Percentiles rank a stretch among this genome's conserved stretches.
These are phyloP conservation scores for Plasmodium cynomolgi DNA, from an alignment of 169 alveolate species.

Conservation along the genomic window DNA sequence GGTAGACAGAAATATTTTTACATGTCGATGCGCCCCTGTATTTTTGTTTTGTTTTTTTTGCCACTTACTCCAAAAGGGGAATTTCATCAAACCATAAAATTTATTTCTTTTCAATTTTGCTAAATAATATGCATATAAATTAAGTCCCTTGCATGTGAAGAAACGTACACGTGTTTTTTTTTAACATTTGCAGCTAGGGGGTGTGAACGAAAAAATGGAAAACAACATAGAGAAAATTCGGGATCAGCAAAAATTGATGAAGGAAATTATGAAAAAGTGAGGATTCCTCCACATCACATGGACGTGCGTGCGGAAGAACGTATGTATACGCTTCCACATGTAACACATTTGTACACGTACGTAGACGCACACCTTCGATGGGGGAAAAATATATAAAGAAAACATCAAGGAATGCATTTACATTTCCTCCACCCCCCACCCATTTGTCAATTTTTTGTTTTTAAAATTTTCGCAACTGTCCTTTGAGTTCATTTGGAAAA, in stretches of 20 bases:
- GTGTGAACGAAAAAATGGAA: conserved; percentile 71
- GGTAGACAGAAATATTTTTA: conserved; percentile 29
- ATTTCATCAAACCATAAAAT: neutral
- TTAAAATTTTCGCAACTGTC: conserved; percentile 3
- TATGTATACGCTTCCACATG: neutral
- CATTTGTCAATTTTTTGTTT: conserved; percentile 14
- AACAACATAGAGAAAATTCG: conserved; percentile 63
- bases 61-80: neutral
- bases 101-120: neutral
- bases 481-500: conserved; percentile 22
- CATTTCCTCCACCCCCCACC: neutral
- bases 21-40: neutral
- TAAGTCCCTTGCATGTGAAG: neutral
- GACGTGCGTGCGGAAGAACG: neutral
- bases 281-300: neutral
- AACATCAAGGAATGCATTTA: neutral
- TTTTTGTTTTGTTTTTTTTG: neutral
- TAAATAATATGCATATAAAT: neutral
- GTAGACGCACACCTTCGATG: neutral
- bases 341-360: neutral
- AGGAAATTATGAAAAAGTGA: conserved; percentile 73
- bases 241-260: conserved; percentile 74
- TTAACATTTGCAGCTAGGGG: conserved; percentile 37
- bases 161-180: neutral
- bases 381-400: neutral